Evolutionary conservation across 2,329 filamentous ascomycete genomes (phyloP), one percentile per base, ranked within the genome.

Genomic region (Acephala macrosclerotiorum): DNA sequence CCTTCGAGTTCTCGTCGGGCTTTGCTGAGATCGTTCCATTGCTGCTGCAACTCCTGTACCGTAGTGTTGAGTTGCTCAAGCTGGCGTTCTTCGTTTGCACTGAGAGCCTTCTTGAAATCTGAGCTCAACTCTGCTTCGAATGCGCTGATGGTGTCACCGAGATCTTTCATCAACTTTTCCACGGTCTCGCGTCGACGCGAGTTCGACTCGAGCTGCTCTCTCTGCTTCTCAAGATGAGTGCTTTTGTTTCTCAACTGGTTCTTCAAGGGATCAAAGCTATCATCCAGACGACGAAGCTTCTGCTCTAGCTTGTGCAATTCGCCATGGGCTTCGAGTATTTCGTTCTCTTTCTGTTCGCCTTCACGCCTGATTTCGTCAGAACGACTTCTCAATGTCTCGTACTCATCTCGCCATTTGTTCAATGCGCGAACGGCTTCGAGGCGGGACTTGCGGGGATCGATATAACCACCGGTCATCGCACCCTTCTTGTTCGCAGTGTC

Each of bases 401-500:
- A 91, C 74, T 93, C 89, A 59, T 89, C 85, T 40, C 94, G 88
- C 83, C 91, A 93, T 73, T 88, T 90, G 63, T 89, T 88, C 36
- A 95, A 87, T 5, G 88, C 85, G 66, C 90, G 90, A 35, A 97
- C 91, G 33, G 91, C 93, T 73, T 95, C 91, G n/a, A 98, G 84
- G 25, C 95, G 90, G 1, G 95, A 98, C 71, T 90, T 91, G 38
- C 91, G 87, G 12, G 91, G 88, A 75, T 99, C 96, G 68, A 97
- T 91, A 76, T 91, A 99, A 73, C 96, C 96, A 83, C 96, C 96
- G 58, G 94, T 97, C 82, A 99, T 88, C 16, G 94, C 95, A 79
- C 96, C 96, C 72, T 95, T 91, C 81, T 96, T 97, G 80, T 97
- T 96, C 1, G 94, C 94, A 36, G 93, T 93, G 78, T 98, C 95